These are phyloP conservation scores for Cichorium intybus DNA, from an alignment of 140 eudicot genomes.

Conservation along the genomic window DNA sequence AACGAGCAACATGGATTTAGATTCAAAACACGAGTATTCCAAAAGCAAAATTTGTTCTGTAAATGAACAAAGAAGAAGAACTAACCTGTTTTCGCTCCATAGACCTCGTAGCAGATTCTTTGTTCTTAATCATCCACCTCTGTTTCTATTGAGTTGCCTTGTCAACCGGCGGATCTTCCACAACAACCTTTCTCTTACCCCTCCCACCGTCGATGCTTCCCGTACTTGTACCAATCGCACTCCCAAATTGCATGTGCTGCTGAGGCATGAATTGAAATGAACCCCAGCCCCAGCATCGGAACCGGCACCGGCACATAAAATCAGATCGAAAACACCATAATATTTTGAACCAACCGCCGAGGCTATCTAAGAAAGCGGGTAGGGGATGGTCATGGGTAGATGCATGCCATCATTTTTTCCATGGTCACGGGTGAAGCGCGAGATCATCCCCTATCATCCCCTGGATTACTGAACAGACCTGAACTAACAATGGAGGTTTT, in stretches of 20 bases:
- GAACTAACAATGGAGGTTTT: too few relatives aligned
- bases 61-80: neutral
- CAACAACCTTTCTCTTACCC: slow-evolving; percentile 64
- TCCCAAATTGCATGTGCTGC: slow-evolving; percentile 45
- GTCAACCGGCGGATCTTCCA: slow-evolving; percentile 72
- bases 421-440: too few relatives aligned
- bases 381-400: slow-evolving; percentile 37
- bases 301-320: slow-evolving; percentile 32
- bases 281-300: slow-evolving; percentile 26
- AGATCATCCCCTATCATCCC: too few relatives aligned
- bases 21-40: neutral
- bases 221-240: slow-evolving; percentile 7
- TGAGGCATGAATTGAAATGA: slow-evolving; percentile 25
- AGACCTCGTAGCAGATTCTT: slow-evolving; percentile 92
- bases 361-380: slow-evolving; percentile 26
- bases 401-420: slow-evolving; percentile 32
- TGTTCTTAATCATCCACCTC: slow-evolving; percentile 82
- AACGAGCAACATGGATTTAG: neutral
- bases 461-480: too few relatives aligned
- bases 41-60: neutral
- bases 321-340: slow-evolving; percentile 34
- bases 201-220: slow-evolving; percentile 39
- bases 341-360: slow-evolving; percentile 33
- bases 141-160: slow-evolving; percentile 94
- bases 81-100: slow-evolving; percentile 82